Base-by-base conservation (phyloP, 495 filamentous ascomycete genomes). In the Penicillium ucsense region DNA sequence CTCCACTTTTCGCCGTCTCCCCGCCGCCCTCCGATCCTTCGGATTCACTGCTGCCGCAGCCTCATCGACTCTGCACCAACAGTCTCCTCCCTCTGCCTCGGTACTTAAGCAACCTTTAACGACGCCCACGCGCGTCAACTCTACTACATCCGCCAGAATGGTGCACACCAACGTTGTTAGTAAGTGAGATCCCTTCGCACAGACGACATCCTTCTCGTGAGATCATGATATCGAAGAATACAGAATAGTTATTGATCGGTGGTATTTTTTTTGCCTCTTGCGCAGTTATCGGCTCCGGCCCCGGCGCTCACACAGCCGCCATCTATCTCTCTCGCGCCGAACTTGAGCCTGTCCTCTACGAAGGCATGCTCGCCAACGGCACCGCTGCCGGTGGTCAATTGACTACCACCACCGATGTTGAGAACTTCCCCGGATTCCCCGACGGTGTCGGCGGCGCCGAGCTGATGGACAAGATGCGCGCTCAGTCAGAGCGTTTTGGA, bases 361-460 rank as follows among this genome's bases (percentile, higher is more conserved):
- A 98, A 73, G 92, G 92, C 50, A 94, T 97, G 76, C 83, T 98
- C 50, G 92, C 92, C 53, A 94, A 95, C 58, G 92, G 92, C 56
- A 92, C 94, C 64, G 92, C 92, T 5, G 85, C 92, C 41, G 92
- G 92, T 57, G 92, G 92, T 32, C 92, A 98, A 74, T 73, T 98
- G 47, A 98, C 92, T 28, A 98, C 92, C 35, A 98, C 92, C 48
- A 96, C 94, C 59, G 92, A 98, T 50, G 82, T 98, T 46, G 92
- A 98, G 76, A 98, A 98, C 72, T 98, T 82, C 71, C 92, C 92
- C 43, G 92, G 92, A 34, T 98, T 95, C 73, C 86, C 85, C 49
- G 76, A 84, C 42, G 88, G 86, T 48, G 87, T 97, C 59, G 84
- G 86, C 63, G 92, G 92, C 35, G 57, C 74, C 41, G 81, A 86